phyloP scores from a whole-genome alignment of 495 filamentous ascomycete genomes.

The Cercophora newfieldiana region DNA sequence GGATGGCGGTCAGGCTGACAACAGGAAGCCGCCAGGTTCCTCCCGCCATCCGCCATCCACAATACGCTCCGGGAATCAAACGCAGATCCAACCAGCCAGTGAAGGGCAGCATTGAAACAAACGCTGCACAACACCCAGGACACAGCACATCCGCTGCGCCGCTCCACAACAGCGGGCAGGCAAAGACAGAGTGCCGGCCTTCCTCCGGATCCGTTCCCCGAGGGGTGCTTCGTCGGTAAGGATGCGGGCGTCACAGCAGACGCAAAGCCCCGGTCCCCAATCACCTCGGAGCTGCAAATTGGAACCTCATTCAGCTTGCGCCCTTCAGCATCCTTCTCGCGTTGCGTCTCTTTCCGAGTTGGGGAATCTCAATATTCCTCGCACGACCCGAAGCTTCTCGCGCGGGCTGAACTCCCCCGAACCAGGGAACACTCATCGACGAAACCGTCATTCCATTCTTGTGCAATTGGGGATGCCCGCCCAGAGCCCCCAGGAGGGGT shows the following conservation, averaged over 20 bases:
- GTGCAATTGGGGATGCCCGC: background rate
- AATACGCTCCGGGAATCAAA: constrained; percentile 21
- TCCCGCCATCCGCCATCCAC: background rate
- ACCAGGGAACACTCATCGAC: background rate
- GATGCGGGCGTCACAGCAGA: constrained; percentile 13
- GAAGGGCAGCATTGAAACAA: constrained; percentile 19
- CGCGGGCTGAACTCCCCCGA: background rate
- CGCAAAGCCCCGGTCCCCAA: constrained; percentile 10
- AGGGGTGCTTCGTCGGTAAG: background rate
- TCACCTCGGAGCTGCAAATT: constrained; percentile 10
- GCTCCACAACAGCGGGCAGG: background rate
- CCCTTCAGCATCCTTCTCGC: background rate
- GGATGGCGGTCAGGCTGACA: constrained; percentile 16
- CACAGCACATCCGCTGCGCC: background rate
- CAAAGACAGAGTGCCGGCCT: constrained; percentile 1
- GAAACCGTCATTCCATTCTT: background rate
- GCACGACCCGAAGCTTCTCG: background rate
- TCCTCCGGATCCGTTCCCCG: constrained; percentile 23
- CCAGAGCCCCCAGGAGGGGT: background rate
- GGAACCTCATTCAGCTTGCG: background rate
- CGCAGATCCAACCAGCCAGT: constrained; percentile 25
- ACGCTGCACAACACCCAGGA: background rate
- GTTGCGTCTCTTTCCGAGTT: background rate
- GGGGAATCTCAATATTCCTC: background rate
- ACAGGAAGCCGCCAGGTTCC: background rate